phyloP scores from a whole-genome alignment of 495 filamentous ascomycete species.

The Aspergillus kassunensis region DNA sequence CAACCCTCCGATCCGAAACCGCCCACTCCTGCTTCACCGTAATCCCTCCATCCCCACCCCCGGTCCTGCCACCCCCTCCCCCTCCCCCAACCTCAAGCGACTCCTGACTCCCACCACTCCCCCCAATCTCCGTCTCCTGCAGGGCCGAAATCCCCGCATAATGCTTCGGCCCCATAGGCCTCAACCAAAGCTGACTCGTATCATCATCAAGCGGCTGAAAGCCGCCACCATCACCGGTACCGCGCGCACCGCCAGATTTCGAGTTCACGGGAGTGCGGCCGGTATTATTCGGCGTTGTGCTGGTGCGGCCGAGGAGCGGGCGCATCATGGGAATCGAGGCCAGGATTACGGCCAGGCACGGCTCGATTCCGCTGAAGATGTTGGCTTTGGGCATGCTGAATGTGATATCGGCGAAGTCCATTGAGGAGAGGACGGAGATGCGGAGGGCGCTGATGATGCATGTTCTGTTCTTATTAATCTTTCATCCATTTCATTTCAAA shows the following conservation, averaged over 20 bases:
- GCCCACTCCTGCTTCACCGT: slow-evolving; percentile 1
- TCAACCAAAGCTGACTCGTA: slow-evolving; percentile 11
- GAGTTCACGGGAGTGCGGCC: slow-evolving; percentile 1
- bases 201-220: slow-evolving; percentile 10
- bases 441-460: slow-evolving; percentile 18
- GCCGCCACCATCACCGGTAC: not conserved
- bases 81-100: not conserved
- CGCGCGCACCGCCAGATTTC: not conserved
- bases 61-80: not conserved
- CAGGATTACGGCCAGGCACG: slow-evolving; percentile 21
- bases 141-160: not conserved
- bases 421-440: slow-evolving; percentile 12
- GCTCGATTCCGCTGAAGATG: slow-evolving; percentile 21
- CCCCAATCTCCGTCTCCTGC: not conserved
- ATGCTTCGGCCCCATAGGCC: slow-evolving; percentile 11
- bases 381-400: slow-evolving; percentile 14
- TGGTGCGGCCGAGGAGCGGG: slow-evolving; percentile 12
- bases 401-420: slow-evolving; percentile 17
- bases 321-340: slow-evolving; percentile 22
- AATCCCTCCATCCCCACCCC: not conserved
- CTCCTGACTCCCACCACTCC: not conserved
- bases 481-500: not conserved
- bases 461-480: not conserved
- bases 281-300: not conserved
- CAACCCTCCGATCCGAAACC: not conserved